Evolutionary conservation across 1,284 basidiomycete genomes (phyloP).

Genomic region (Cerioporus squamosus): DNA sequence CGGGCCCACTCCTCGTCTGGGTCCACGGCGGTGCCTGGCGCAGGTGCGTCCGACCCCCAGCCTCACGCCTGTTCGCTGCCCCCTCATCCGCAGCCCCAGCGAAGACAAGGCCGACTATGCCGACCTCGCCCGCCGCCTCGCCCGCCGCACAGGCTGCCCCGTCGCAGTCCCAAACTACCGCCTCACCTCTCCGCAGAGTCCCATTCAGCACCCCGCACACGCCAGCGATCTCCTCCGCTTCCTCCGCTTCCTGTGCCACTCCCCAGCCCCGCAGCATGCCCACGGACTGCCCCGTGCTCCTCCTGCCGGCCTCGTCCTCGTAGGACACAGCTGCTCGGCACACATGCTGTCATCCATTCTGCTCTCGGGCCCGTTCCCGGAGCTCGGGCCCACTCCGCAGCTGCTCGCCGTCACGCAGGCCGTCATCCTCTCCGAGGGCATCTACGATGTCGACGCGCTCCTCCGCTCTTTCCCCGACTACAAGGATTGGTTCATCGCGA

Average conservation of each 20-base stretch:
- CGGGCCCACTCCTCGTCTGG: conserved; percentile 40
- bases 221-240: conserved; percentile 65
- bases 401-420: conserved; percentile 56
- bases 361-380: conserved; percentile 48
- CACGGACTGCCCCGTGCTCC: conserved; percentile 40
- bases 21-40: conserved; percentile 84
- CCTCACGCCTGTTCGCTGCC: not conserved
- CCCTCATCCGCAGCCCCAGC: conserved; percentile 39
- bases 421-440: conserved; percentile 70
- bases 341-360: conserved; percentile 79
- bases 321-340: conserved; percentile 81
- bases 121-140: conserved; percentile 56
- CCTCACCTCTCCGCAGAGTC: conserved; percentile 52
- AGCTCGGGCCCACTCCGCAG: conserved; percentile 48
- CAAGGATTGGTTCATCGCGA: conserved; percentile 65
- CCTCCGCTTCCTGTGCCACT: conserved; percentile 56
- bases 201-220: conserved; percentile 70
- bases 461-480: conserved; percentile 66
- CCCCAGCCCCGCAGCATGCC: conserved; percentile 40
- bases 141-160: conserved; percentile 49
- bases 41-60: conserved; percentile 48
- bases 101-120: conserved; percentile 72
- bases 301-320: conserved; percentile 51
- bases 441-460: conserved; percentile 73
- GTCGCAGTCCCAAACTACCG: conserved; percentile 80